Evolutionary conservation across 1,139 yeast genomes (phyloP).

Genomic region (Geotrichum histeridarum): DNA sequence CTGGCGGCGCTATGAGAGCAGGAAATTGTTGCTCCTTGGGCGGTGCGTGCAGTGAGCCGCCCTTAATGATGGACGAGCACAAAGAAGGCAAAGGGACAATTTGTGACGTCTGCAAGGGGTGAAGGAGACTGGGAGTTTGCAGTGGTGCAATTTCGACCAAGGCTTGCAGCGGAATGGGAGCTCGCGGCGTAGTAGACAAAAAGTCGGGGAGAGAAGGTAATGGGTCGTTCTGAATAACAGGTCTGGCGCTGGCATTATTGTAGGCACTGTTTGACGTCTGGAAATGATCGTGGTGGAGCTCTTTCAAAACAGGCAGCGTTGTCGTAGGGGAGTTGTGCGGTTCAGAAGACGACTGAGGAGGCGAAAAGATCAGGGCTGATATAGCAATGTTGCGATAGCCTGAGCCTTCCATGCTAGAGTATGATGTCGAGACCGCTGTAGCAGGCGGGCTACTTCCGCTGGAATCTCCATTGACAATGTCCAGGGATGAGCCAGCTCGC

Average conservation of each 20-base stretch:
- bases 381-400: slow-evolving; percentile 14
- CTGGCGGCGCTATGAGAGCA: background rate
- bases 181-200: slow-evolving; percentile 1
- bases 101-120: background rate
- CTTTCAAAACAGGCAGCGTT: background rate
- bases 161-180: background rate
- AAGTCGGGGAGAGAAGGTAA: slow-evolving; percentile 14
- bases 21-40: background rate
- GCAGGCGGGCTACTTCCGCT: background rate
- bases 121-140: background rate
- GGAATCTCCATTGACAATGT: background rate
- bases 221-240: background rate
- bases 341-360: background rate
- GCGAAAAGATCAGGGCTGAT: slow-evolving; percentile 11
- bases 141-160: slow-evolving; percentile 16
- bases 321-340: background rate
- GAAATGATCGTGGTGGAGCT: background rate
- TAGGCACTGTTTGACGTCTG: background rate
- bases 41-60: background rate
- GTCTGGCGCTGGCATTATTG: background rate
- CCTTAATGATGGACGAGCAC: background rate
- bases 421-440: background rate
- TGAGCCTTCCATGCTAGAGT: background rate
- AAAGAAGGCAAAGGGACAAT: slow-evolving; percentile 11
- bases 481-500: background rate